phyloP scores from a whole-genome alignment of 495 filamentous ascomycete genomes.

The Cercophora newfieldiana region DNA sequence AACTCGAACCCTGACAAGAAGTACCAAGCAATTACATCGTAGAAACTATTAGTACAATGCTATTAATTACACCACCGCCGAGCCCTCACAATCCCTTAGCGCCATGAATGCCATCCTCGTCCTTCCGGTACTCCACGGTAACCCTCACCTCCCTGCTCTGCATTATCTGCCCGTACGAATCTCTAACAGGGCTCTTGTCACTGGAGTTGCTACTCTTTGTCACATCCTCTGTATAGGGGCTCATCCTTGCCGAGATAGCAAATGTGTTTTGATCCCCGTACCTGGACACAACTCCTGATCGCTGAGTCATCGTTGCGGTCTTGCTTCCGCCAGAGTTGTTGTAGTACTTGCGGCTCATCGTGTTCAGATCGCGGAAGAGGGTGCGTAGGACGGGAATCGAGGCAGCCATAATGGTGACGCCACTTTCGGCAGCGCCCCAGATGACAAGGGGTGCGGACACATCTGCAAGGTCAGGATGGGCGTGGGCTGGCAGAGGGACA shows the following conservation, averaged over 20 bases:
- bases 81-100: neutral
- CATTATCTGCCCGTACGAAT: constrained; percentile 14
- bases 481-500: neutral
- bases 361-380: constrained; percentile 32
- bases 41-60: neutral
- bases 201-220: constrained; percentile 6
- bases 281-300: neutral
- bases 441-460: constrained; percentile 30
- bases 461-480: constrained; percentile 13
- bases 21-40: neutral
- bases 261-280: constrained; percentile 11
- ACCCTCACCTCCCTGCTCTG: constrained; percentile 20
- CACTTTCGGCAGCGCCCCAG: constrained; percentile 38
- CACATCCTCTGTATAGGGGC: neutral
- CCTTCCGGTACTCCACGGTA: constrained; percentile 5
- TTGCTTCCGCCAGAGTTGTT: constrained; percentile 7
- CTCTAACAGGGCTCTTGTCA: constrained; percentile 12
- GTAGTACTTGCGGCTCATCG: constrained; percentile 19
- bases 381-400: constrained; percentile 40
- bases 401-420: constrained; percentile 40
- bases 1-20: neutral
- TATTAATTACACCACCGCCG: neutral
- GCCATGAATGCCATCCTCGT: neutral
- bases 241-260: neutral
- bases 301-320: constrained; percentile 11